Base-by-base conservation (phyloP, 371 early-diverging fungal species). In the Mortierella sp. region DNA sequence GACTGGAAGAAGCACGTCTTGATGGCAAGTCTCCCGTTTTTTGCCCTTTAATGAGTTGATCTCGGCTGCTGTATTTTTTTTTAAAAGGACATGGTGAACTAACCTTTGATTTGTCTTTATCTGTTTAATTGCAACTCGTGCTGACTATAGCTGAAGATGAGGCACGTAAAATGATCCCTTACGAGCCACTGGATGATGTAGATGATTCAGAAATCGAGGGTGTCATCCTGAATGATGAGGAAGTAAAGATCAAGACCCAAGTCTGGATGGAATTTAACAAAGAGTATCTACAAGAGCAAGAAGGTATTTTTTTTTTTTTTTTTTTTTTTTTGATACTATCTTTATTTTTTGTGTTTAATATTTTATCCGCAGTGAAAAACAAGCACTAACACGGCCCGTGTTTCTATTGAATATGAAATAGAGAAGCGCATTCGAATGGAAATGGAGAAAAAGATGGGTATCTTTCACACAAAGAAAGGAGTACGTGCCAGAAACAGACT, bases 201-300 rank as follows among this genome's bases (percentile, higher is more conserved):
- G 95, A 94, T 68, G 94, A 93, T 72, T 92, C 92, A 19, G 95
- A 95, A 81, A 87, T 95, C 48, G 86, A 86, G 15, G 85, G 84
- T 29, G 85, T 90, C 64, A 83, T 95, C 12, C 75, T 97, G 44
- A 89, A 85, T 6, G 87, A 89, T 1, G 90, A 90, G 2, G 97
- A 98, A 75, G 89, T 93, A 7, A 86, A 84, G 46, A 68, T 90
- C 37, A 96, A 96, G 76, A 91, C 92, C 0, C 84, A 83, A 62
- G 84, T 96, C 21, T 98, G 98, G 98, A 92, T 88, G 70, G 90
- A 88, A 44, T 88, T 91, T 47, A 96, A 98, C 84, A 88, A 90
- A 68, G 96, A 96, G 37, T 97, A 92, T 80, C 79, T 95, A n/a
- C 87, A 87, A 57, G 92, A 91, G 66, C 90, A 93, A 70, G 91